Evolutionary conservation across 2,329 filamentous ascomycete species (phyloP), one percentile per base, ranked within the genome.

Genomic region (Talaromyces funiculosus): DNA sequence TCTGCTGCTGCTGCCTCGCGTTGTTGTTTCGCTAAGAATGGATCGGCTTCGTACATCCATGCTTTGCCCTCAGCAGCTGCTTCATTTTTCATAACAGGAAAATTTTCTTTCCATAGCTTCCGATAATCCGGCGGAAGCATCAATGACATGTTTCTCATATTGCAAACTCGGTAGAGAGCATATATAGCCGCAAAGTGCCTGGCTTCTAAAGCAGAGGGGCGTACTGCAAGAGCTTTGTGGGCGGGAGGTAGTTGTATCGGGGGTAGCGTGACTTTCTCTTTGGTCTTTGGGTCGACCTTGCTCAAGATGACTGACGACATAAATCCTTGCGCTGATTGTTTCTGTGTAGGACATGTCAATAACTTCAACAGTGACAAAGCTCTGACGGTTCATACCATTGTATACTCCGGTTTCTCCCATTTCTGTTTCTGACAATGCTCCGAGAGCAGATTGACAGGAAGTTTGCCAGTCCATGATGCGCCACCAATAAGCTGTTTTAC

Each of bases 11-110:
- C 87, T 68, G 92, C 89, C 67, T 96, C 89, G 57, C 90, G 82
- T 73, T 95, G 90, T 66, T 87, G 84, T 64, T 89, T 82, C 0
- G 90, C 87, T 62, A 87, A 84, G 77, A 99, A 99, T 0, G 94
- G 94, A 69, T 99, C 94, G 10, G 92, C 91, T 67, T 96, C 92
- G 73, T 97, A 99, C 84, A 96, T 87, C 89, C 92, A 97, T 0
- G 80, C 88, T 64, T 85, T 85, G 6, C 83, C 92, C 43, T 90
- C 87, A 69, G 87, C 89, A 53, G 90, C 80, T 68, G 97, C 93
- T 66, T 86, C 84, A 64, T 85, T 85, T 76, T 97, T 97, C 64
- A 97, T 78, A 3, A 86, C 83, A 64, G 89, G 84, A 66, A 99
- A 96, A 61, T 92, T 87, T 5, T 85, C 85, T 72, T 95, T 96